Evolutionary conservation across 192 early-diverging fungal genomes (phyloP).

Genomic region (Haplosporangium gracile): DNA sequence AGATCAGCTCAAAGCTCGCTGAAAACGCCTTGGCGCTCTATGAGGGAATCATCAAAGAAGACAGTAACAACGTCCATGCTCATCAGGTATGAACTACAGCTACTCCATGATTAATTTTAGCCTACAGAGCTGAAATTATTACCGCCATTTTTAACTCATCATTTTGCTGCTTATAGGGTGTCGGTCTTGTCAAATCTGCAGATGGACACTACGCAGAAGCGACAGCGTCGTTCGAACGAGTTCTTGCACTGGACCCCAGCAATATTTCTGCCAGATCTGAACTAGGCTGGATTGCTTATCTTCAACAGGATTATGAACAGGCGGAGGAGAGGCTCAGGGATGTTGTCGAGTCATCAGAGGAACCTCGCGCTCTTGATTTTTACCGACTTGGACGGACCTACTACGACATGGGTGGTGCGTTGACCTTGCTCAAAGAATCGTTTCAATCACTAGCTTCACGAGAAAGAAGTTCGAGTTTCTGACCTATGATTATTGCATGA

Average conservation of each 20-base stretch:
- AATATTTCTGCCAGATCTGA: slow-evolving; percentile 73
- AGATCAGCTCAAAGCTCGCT: slow-evolving; percentile 67
- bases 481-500: background rate
- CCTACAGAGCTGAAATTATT: background rate
- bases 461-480: background rate
- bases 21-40: slow-evolving; percentile 69
- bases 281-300: slow-evolving; percentile 74
- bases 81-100: slow-evolving; percentile 41
- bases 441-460: background rate
- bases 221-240: slow-evolving; percentile 63
- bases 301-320: slow-evolving; percentile 63
- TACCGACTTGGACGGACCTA: slow-evolving; percentile 80
- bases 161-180: slow-evolving; percentile 51
- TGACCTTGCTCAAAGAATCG: background rate
- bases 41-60: slow-evolving; percentile 61
- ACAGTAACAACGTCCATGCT: slow-evolving; percentile 60
- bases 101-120: background rate
- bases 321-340: slow-evolving; percentile 68
- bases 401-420: slow-evolving; percentile 81
- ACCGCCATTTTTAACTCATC: background rate
- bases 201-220: slow-evolving; percentile 71
- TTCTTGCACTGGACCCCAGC: slow-evolving; percentile 60
- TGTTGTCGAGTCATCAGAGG: slow-evolving; percentile 64
- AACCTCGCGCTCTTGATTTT: slow-evolving; percentile 64
- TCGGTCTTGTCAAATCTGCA: slow-evolving; percentile 67